Evolutionary conservation across 23 red algal genomes (phyloP).

Genomic region (Cyanidioschyzon merolae): DNA sequence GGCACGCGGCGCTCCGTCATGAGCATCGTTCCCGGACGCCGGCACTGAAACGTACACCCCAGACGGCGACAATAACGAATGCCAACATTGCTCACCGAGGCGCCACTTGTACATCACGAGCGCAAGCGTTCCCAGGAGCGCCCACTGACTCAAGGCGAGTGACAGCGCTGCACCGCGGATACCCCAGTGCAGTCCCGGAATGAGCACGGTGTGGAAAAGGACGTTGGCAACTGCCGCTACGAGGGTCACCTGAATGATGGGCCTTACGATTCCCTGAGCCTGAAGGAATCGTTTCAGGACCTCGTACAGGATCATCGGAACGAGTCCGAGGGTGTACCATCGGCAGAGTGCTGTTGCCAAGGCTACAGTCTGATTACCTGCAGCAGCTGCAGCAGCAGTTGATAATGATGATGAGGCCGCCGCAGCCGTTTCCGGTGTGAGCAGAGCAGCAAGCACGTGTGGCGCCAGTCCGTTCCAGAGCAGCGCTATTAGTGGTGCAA

Average conservation of each 20-base stretch:
- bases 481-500: background rate
- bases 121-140: background rate
- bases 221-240: background rate
- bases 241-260: conserved; percentile 13
- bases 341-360: background rate
- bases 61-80: background rate
- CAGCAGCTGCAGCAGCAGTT: background rate
- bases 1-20: background rate
- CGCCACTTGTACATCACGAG: background rate
- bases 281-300: conserved; percentile 11
- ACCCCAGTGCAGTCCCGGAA: background rate
- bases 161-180: background rate
- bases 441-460: background rate
- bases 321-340: background rate
- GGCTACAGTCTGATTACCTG: background rate
- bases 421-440: background rate
- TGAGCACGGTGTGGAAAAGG: background rate
- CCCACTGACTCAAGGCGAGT: background rate
- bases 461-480: background rate
- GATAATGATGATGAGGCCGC: background rate
- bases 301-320: background rate
- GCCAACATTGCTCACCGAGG: conserved; percentile 11
- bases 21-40: background rate
- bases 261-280: conserved; percentile 6
- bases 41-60: background rate